Conservation (phyloP, 2,329 filamentous ascomycete species). For the Emmonsia crescens region DNA sequence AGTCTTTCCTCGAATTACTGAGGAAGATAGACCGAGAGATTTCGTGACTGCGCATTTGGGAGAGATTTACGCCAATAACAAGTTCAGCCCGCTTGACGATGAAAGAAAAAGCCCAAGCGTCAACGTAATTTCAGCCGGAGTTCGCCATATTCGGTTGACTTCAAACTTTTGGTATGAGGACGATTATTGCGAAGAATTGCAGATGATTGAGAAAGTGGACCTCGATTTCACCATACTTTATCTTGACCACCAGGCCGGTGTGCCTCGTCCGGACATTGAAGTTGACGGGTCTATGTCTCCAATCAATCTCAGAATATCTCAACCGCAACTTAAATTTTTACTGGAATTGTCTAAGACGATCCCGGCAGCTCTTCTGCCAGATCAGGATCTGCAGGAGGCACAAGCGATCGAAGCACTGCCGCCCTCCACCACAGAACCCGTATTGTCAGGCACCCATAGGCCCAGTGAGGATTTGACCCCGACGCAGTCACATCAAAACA, state of each 20-base stretch:
- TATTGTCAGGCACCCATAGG: slow-evolving; percentile 15
- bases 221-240: slow-evolving; percentile 87
- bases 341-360: slow-evolving; percentile 80
- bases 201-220: slow-evolving; percentile 96
- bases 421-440: slow-evolving; percentile 36
- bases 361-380: slow-evolving; percentile 72
- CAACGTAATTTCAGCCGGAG: slow-evolving; percentile 83
- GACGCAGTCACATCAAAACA: slow-evolving; percentile 43
- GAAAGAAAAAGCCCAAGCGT: slow-evolving; percentile 60
- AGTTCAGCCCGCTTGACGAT: slow-evolving; percentile 76
- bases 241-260: slow-evolving; percentile 67
- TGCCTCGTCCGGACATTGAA: slow-evolving; percentile 79
- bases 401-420: slow-evolving; percentile 67
- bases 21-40: slow-evolving; percentile 62
- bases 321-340: slow-evolving; percentile 81
- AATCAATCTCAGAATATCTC: slow-evolving; percentile 79
- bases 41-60: slow-evolving; percentile 85
- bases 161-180: slow-evolving; percentile 76
- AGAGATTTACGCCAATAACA: slow-evolving; percentile 95
- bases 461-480: slow-evolving; percentile 14
- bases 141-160: slow-evolving; percentile 82
- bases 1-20: slow-evolving; percentile 74
- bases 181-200: slow-evolving; percentile 67
- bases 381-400: slow-evolving; percentile 58
- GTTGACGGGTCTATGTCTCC: slow-evolving; percentile 88